Conservation (phyloP, 495 filamentous ascomycete genomes). For the Amorphotheca resinae region DNA sequence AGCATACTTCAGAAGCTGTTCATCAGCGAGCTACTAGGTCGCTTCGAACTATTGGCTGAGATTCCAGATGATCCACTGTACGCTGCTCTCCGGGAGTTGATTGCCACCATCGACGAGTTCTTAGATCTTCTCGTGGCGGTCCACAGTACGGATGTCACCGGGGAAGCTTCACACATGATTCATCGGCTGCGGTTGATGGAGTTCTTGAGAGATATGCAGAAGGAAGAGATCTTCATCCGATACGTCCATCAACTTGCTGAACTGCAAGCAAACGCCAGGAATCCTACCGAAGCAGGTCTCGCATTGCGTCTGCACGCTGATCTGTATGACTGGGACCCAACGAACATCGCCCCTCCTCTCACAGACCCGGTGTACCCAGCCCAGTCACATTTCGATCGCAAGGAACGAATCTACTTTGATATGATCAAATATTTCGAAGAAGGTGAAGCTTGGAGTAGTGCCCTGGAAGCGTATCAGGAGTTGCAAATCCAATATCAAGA, state of each 20-base stretch:
- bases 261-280: conserved; percentile 59
- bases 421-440: conserved; percentile 94
- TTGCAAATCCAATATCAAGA: conserved; percentile 80
- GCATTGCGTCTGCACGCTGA: conserved; percentile 86
- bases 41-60: conserved; percentile 60
- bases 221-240: conserved; percentile 91
- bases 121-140: conserved; percentile 89
- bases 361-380: conserved; percentile 64
- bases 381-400: conserved; percentile 84
- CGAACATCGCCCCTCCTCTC: conserved; percentile 51
- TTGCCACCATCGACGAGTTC: conserved; percentile 77
- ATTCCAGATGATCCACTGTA: conserved; percentile 62
- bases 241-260: conserved; percentile 90
- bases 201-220: conserved; percentile 92
- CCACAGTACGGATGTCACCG: conserved; percentile 61
- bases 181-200: conserved; percentile 90
- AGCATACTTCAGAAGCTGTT: conserved; percentile 87
- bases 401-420: conserved; percentile 81
- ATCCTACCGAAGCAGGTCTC: conserved; percentile 83
- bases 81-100: conserved; percentile 60
- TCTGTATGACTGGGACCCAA: conserved; percentile 82
- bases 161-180: conserved; percentile 67
- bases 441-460: conserved; percentile 82
- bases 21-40: conserved; percentile 67
- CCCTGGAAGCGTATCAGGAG: conserved; percentile 82